These are phyloP conservation scores for Pleurozium schreberi DNA, from an alignment of 225 moss, liverwort and hornwort species.

Conservation along the genomic window DNA sequence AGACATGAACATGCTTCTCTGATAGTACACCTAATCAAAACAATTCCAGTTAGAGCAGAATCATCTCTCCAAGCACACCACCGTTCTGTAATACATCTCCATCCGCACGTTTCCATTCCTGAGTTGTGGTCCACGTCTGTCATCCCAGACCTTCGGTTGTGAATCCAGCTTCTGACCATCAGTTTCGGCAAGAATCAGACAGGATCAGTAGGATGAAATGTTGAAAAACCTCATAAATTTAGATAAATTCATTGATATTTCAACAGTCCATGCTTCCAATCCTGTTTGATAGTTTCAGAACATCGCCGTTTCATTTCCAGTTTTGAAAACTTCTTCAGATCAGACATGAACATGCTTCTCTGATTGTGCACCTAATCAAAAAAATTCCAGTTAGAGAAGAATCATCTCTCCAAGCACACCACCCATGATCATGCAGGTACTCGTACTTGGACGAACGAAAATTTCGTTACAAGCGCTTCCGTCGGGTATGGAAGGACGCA, in stretches of 20 bases:
- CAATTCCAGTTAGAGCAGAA: no score
- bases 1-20: no score
- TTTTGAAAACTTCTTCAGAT: constrained; percentile 36
- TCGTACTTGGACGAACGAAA: background rate
- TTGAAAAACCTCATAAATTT: background rate
- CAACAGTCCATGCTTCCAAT: background rate
- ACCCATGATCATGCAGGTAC: background rate
- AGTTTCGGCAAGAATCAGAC: background rate
- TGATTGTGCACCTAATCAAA: constrained; percentile 15
- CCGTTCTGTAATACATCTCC: no score
- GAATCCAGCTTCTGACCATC: constrained; percentile 43
- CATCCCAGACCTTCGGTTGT: constrained; percentile 37
- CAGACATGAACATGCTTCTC: constrained; percentile 21
- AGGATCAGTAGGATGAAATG: background rate
- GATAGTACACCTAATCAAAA: no score
- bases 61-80: no score
- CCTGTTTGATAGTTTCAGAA: constrained; percentile 28
- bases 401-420: no score
- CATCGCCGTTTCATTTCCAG: constrained; percentile 36
- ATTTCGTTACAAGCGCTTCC: background rate
- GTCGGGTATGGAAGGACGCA: background rate
- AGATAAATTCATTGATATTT: background rate
- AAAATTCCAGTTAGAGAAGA: background rate
- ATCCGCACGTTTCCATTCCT: no score
- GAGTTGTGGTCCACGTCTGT: constrained; percentile 31